Evolutionary conservation across 2,329 filamentous ascomycete genomes (phyloP).

Genomic region (Chaetomiaceae sp.): DNA sequence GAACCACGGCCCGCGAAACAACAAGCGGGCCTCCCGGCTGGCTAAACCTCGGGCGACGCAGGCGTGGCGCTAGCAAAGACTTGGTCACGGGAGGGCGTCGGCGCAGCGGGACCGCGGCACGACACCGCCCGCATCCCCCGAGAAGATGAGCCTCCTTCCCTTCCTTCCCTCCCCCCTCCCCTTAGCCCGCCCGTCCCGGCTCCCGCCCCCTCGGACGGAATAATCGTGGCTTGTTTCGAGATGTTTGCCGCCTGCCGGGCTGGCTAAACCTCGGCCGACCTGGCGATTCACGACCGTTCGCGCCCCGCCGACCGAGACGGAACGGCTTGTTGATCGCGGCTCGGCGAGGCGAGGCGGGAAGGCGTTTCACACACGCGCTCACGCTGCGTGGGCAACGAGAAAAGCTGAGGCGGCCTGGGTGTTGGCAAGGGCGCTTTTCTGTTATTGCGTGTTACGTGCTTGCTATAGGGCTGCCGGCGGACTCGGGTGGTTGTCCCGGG

Average conservation of each 20-base stretch:
- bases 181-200: slow-evolving; percentile 1
- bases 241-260: too few species aligned
- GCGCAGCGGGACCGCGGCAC: slow-evolving; percentile 9
- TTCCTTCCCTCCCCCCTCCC: slow-evolving; percentile 13
- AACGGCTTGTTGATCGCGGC: neutral
- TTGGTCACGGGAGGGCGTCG: slow-evolving; percentile 6
- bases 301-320: neutral
- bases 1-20: slow-evolving; percentile 16
- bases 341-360: too few species aligned
- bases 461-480: neutral
- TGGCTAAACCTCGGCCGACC: slow-evolving; percentile 21
- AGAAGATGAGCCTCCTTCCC: slow-evolving; percentile 18
- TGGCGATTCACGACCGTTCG: slow-evolving; percentile 17
- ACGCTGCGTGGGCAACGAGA: too few species aligned
- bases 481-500: slow-evolving; percentile 1
- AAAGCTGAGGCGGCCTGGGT: too few species aligned
- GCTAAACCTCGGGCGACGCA: slow-evolving; percentile 18
- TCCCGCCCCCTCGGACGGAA: too few species aligned
- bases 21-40: slow-evolving; percentile 13
- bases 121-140: slow-evolving; percentile 19
- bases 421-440: too few species aligned
- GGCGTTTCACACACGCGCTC: too few species aligned
- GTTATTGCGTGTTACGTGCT: too few species aligned
- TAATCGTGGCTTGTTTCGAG: too few species aligned
- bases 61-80: slow-evolving; percentile 4